Evolutionary conservation across 139 green algal species (phyloP), one percentile per base, ranked within the genome.

Genomic region (Limnomonas spitsbergensis): DNA sequence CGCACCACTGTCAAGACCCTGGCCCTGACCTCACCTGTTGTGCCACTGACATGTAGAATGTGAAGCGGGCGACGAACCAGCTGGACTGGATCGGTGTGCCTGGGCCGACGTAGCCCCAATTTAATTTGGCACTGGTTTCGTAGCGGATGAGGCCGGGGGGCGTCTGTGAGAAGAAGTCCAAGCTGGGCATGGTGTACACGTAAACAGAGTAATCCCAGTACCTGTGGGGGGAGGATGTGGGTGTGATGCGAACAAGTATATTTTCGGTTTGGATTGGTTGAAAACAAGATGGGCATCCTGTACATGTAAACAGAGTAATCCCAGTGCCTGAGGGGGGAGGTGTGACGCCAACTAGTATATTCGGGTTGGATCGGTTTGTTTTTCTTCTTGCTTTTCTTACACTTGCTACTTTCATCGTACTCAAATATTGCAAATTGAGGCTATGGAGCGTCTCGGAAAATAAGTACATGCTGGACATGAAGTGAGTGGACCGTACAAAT

Each of bases 41-140:
- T 7, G 56, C 7, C 4, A 74, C 32, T 14, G 67, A 68, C n/a
- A 81, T 36, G 73, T 81, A 83, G 53, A 83, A 86, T 20, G 81
- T 86, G 77, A 81, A 82, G 47, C 81, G 72, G 0, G 27, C 77
- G 3, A 2, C 77, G 32, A 73, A 86, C 31, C 35, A 83, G 73
- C 80, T 66, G 1, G 14, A n/a, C 3, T 56, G 27, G 40, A 85
- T 53, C 37, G 38, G 24, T 1, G 47, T 2, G 26, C 32, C 69
- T 0, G 80, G 80, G 2, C 61, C 66, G 2, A 1, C 26, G 1
- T 26, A 35, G 27, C 37, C 36, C 79, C 79, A 83, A 40, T 72
- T 66, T 1, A 73, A 34, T n/a, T 0, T 56, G 1, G 52, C 0
- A 26, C 67, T 72, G 26, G 6, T 34, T 35, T 81, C 77, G 2